phyloP scores from a whole-genome alignment of 2,329 filamentous ascomycete genomes.

The Talaromyces sp. region DNA sequence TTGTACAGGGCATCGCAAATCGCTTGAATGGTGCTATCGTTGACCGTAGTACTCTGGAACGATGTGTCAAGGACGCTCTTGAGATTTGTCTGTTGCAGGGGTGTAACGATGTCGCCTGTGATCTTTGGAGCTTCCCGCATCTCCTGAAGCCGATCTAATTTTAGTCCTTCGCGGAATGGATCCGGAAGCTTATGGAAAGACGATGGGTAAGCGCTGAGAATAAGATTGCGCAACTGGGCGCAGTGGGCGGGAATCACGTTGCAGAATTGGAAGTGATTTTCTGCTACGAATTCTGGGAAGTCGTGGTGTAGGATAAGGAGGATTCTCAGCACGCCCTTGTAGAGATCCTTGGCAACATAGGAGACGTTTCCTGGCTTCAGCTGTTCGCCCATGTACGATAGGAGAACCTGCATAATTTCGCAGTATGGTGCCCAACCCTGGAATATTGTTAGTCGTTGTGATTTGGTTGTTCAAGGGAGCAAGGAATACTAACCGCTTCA shows the following conservation, averaged over 20 bases:
- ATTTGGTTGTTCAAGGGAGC: not conserved
- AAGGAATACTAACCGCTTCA: constrained; percentile 43
- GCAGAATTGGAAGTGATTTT: constrained; percentile 80
- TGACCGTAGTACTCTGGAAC: constrained; percentile 59
- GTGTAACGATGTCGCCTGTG: constrained; percentile 59
- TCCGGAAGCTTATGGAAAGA: constrained; percentile 70
- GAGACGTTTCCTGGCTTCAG: constrained; percentile 71
- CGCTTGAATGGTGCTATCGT: constrained; percentile 68
- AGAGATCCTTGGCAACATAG: constrained; percentile 74
- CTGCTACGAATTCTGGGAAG: constrained; percentile 87
- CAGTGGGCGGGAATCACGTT: constrained; percentile 79
- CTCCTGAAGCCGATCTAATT: constrained; percentile 74
- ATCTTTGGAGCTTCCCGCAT: constrained; percentile 66
- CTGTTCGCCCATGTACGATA: constrained; percentile 74
- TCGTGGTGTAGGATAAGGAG: constrained; percentile 87
- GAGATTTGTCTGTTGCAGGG: constrained; percentile 52
- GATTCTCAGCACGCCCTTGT: constrained; percentile 78
- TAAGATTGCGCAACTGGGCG: constrained; percentile 82
- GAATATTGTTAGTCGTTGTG: constrained; percentile 14
- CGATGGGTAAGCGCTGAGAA: constrained; percentile 75
- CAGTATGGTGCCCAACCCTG: constrained; percentile 74
- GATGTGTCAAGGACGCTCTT: constrained; percentile 54
- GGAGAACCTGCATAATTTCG: constrained; percentile 68
- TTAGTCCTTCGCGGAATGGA: constrained; percentile 69
- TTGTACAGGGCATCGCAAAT: constrained; percentile 71